These are phyloP conservation scores for Ophiognomonia clavigignenti-juglandacearum DNA, from an alignment of 2,329 filamentous ascomycete species.

Conservation along the genomic window DNA sequence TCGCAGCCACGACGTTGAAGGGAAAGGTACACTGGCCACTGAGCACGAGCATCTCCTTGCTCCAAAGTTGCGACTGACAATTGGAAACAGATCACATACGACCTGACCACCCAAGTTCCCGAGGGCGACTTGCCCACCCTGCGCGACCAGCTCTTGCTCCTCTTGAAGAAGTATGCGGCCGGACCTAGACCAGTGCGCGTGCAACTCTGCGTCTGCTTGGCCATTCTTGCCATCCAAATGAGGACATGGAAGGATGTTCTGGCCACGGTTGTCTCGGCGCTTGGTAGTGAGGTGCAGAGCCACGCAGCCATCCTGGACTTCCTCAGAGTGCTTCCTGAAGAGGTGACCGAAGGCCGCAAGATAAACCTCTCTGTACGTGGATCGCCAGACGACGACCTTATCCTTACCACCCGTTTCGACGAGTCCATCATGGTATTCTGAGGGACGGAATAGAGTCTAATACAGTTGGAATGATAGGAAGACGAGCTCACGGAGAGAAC, in stretches of 20 bases:
- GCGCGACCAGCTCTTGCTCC: conserved; percentile 75
- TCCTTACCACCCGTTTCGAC: conserved; percentile 24
- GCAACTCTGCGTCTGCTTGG: conserved; percentile 91
- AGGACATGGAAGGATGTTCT: conserved; percentile 92
- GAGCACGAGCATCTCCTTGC: conserved; percentile 10
- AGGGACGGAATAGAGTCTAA: conserved; percentile 39
- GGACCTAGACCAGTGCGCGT: conserved; percentile 83
- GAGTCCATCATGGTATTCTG: conserved; percentile 28
- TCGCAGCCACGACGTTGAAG: conserved; percentile 94
- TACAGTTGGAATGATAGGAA: conserved; percentile 63
- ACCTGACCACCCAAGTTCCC: conserved; percentile 80
- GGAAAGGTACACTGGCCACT: conserved; percentile 74
- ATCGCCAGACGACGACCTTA: conserved; percentile 49
- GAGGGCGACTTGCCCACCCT: conserved; percentile 68
- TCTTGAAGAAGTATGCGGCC: conserved; percentile 74
- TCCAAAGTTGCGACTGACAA: conserved; percentile 12
- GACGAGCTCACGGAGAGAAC: conserved; percentile 87
- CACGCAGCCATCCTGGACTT: conserved; percentile 92
- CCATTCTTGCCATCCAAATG: conserved; percentile 95
- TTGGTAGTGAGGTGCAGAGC: conserved; percentile 72
- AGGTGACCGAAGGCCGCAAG: conserved; percentile 98
- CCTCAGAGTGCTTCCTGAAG: conserved; percentile 91
- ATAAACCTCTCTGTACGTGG: conserved; percentile 98
- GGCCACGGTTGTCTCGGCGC: conserved; percentile 69
- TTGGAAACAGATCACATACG: conserved; percentile 78